Evolutionary conservation across 2,329 filamentous ascomycete genomes (phyloP), one percentile per base, ranked within the genome.

Genomic region (Aspergillus chevalieri): DNA sequence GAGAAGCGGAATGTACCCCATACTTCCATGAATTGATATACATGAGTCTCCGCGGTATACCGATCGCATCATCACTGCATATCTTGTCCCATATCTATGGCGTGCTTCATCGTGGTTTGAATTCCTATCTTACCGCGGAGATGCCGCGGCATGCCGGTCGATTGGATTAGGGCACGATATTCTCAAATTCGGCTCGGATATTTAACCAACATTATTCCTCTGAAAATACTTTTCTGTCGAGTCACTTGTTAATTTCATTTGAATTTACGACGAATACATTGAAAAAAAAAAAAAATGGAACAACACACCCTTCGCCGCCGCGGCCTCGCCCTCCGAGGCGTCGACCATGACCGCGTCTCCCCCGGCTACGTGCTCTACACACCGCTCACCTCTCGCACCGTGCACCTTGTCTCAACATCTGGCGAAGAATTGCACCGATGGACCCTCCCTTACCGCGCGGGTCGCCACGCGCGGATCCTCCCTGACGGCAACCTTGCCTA

Each of bases 401-500:
- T 7, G 34, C 34, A 38, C n/a, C 34, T 38, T 6, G n/a, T 38
- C 34, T 38, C 34, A 3, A 38, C 34, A 7, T 38, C 34, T n/a
- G 34, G 34, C 8, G 8, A 38, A 38, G 68, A 74, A 59, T 68
- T 74, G 1, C 72, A 75, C 56, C 57, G 60, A 15, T 76, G 73
- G 74, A 66, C 66, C 1, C 59, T 75, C 2, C 72, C 72, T 0
- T 60, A 66, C 43, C 65, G 73, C 6, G 64, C 67, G 7, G 73
- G 72, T 1, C 66, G 74, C 7, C 73, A 76, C 52, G 69, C 72
- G 4, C 64, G 71, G n/a, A 65, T 76, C 43, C 64, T 76, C 1
- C 62, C 65, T 10, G 70, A 74, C 39, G 72, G 74, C 3, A 72
- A 71, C 47, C 63, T 76, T 1, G 73, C 72, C 15, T 69, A 70